A percentile compares a stretch with the other conserved stretches of the same genome.
phyloP scores from a whole-genome alignment of 2,329 filamentous ascomycete species.

The Colletotrichum coccodes region DNA sequence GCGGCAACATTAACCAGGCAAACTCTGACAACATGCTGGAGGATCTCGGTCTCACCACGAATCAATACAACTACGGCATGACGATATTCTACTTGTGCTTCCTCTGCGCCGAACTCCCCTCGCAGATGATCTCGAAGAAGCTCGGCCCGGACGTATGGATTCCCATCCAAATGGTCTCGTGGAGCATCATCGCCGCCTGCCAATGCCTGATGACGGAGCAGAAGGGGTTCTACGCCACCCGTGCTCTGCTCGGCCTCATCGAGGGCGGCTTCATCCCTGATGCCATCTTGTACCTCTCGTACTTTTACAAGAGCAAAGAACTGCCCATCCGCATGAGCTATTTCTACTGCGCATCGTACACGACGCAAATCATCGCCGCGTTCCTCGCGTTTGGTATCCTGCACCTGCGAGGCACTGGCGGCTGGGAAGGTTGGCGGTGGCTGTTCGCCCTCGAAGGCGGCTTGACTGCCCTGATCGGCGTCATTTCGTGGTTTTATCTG shows the following conservation, averaged over 20 bases:
- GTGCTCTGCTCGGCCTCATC: slow-evolving; percentile 55
- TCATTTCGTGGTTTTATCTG: slow-evolving; percentile 53
- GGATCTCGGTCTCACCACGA: slow-evolving; percentile 44
- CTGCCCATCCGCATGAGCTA: slow-evolving; percentile 71
- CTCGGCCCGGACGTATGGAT: slow-evolving; percentile 61
- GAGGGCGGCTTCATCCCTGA: slow-evolving; percentile 50
- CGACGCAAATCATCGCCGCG: slow-evolving; percentile 59
- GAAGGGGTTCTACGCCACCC: slow-evolving; percentile 44
- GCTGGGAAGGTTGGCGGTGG: slow-evolving; percentile 65
- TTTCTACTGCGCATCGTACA: slow-evolving; percentile 72
- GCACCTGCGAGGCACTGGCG: slow-evolving; percentile 57
- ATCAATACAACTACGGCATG: slow-evolving; percentile 58
- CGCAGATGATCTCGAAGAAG: slow-evolving; percentile 60
- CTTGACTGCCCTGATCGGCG: slow-evolving; percentile 57
- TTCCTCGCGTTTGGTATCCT: slow-evolving; percentile 66
- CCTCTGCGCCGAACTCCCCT: slow-evolving; percentile 63
- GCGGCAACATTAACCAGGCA: slow-evolving; percentile 48
- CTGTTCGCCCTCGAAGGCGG: slow-evolving; percentile 56
- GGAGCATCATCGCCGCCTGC: slow-evolving; percentile 46
- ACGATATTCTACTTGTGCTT: slow-evolving; percentile 61
- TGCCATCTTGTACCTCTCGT: slow-evolving; percentile 57
- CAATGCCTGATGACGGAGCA: slow-evolving; percentile 43
- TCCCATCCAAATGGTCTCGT: slow-evolving; percentile 54
- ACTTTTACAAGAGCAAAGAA: slow-evolving; percentile 76
- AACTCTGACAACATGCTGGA: slow-evolving; percentile 46